Evolutionary conservation across 148 eudicot genomes (phyloP).

Genomic region (Linanthus parryae): DNA sequence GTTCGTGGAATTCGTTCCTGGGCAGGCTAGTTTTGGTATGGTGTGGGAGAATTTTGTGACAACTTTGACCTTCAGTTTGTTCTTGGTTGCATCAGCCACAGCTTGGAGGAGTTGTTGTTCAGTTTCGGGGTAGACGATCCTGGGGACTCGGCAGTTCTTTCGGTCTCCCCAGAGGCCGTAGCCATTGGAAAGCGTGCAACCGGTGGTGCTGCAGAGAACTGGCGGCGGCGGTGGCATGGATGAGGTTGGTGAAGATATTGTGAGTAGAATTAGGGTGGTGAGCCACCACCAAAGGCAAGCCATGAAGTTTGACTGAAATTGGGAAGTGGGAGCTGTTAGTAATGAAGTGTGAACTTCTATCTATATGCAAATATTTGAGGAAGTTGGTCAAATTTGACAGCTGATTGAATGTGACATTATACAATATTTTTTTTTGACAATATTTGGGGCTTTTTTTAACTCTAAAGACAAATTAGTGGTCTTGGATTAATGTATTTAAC

Average conservation of each 20-base stretch:
- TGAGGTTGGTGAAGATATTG: not conserved
- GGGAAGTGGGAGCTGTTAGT: no score
- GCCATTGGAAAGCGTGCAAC: constrained; percentile 51
- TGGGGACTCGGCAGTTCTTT: constrained; percentile 30
- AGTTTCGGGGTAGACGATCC: constrained; percentile 42
- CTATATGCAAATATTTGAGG: no score
- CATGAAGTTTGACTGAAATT: no score
- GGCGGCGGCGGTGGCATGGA: constrained; percentile 63
- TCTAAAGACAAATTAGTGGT: no score
- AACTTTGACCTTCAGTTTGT: constrained; percentile 45
- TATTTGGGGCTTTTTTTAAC: no score
- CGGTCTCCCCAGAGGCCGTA: constrained; percentile 82
- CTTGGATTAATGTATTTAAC: no score
- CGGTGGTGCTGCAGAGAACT: constrained; percentile 32
- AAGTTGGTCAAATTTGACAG: no score
- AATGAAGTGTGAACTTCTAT: no score
- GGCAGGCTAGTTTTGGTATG: constrained; percentile 75
- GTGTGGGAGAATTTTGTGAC: constrained; percentile 73
- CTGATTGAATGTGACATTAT: no score
- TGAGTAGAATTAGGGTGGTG: no score
- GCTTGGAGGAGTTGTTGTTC: constrained; percentile 49
- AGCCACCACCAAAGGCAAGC: no score
- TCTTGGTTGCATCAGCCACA: constrained; percentile 46
- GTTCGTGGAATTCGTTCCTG: constrained; percentile 12
- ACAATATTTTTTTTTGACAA: no score